Base-by-base conservation (phyloP, 208 protist genomes). In the Trypanosoma scelopori region DNA sequence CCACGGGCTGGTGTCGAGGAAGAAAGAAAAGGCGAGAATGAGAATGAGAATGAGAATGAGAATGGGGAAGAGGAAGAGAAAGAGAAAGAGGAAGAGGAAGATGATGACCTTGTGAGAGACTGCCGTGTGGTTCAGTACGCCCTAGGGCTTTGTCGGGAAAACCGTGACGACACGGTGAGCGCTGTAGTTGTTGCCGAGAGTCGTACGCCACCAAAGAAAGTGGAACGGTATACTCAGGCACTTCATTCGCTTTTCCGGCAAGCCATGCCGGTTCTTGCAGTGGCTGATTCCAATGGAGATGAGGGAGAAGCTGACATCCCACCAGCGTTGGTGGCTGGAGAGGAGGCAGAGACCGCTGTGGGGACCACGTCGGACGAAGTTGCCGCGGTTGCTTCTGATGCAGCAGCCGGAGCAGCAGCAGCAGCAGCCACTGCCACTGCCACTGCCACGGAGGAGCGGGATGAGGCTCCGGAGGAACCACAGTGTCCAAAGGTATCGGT, bases 401-500 rank as follows among this genome's bases (percentile, higher is more conserved):
- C 20, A 15, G 47, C 23, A 45, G n/a, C 28, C 30, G 27, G 18
- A 51, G 7, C 20, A 23, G 64, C 16, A 20, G 25, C 4, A 62
- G 30, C 51, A 48, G 23, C 3, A 16, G 20, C 51, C 39, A 52
- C 28, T 51, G 28, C 23, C 16, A 48, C 9, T 5, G 20, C 20
- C 32, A 37, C 32, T 37, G 3, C 43, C 43, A n/a, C 51, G 32
- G 71, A 59, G 20, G 45, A 23, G n/a, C 18, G 1, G 28, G 51
- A 60, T 12, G 23, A 52, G n/a, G 43, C 16, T 4, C 13, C 55
- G 42, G 52, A 66, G 23, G 30, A 49, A 46, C 37, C 75, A 46
- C 37, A 68, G 46, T 84, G 76, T 72, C 73, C 81, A n/a, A 65
- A 67, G 7, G 78, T 91, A 13, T 71, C 69, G 0, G 48, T 87